Base-by-base conservation (phyloP, 805 yeast species). In the Suhomyces sp. region DNA sequence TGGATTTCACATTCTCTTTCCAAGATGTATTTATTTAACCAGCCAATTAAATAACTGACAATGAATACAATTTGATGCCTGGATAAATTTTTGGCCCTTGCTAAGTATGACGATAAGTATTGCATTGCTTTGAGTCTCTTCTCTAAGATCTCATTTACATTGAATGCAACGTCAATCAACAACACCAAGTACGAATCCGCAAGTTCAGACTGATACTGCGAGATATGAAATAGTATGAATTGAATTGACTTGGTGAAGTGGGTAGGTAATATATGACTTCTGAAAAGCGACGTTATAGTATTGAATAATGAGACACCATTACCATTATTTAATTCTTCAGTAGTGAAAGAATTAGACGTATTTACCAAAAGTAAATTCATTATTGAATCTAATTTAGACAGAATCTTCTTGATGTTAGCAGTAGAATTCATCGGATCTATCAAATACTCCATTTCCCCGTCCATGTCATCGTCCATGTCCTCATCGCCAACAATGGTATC, bases 161-260 rank as follows among this genome's bases (percentile, higher is more conserved):
- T 81, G 65, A 94, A 86, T 2, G 96, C 89, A 39, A 87, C 81
- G 63, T 93, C 97, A 43, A 93, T 84, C 57, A 94, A 75, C 40
- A 87, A 75, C 2, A 88, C 96, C 59, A 93, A 69, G 64, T 83
- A 93, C 10, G 96, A 86, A 59, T 93, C 98, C 64, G 89, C 82
- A 53, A 93, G 75, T 61, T 89, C 96, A 4, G 86, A 83, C 61
- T 88, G 89, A 53, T 84, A 82, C 67, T 92, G 97, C 7, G 96
- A 83, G 21, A 86, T 77, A 57, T 85, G 85, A 69, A 93, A 93
- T 66, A 92, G 68, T 22, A 92, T 72, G 64, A 87, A 93, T 68
- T 93, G 99, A 20, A 89, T 85, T 40, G 91, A 85, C 61, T 89
- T 84, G 10, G 98, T 93, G 66, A 87, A 86, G 67, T 92, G 96